Evolutionary conservation across 257 asterid genomes (phyloP).

Genomic region (Solanum neorickii): DNA sequence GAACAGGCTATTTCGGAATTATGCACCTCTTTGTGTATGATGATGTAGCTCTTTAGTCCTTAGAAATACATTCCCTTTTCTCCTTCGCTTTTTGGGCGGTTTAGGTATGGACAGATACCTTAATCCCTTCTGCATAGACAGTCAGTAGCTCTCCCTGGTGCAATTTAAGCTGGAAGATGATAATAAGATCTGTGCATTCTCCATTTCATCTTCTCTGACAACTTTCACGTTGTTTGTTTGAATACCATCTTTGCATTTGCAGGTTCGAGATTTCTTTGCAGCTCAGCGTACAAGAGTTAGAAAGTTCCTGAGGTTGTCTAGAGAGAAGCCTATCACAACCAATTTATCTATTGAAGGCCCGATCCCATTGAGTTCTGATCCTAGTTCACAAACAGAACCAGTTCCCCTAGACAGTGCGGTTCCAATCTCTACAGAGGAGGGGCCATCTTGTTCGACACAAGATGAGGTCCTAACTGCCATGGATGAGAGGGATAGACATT

Average conservation of each 20-base stretch:
- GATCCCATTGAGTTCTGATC: constrained; percentile 25
- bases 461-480: constrained; percentile 40
- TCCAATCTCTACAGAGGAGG: constrained; percentile 49
- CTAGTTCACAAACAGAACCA: constrained; percentile 37
- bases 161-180: not conserved
- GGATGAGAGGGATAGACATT: constrained; percentile 51
- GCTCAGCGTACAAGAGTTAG: constrained; percentile 82
- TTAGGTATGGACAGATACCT: not conserved
- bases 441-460: constrained; percentile 43
- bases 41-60: not conserved
- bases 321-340: constrained; percentile 45
- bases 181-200: not conserved
- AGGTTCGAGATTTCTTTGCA: constrained; percentile 85
- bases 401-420: constrained; percentile 50
- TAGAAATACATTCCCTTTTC: not conserved
- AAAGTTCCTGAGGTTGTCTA: constrained; percentile 54
- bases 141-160: not conserved
- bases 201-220: not conserved
- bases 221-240: not conserved
- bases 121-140: not conserved
- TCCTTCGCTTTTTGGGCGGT: not conserved
- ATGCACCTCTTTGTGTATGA: not conserved
- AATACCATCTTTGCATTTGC: constrained; percentile 2
- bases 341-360: constrained; percentile 28
- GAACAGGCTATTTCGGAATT: not conserved